Percentiles rank a stretch among this genome's conserved stretches.
Conservation (phyloP, 805 yeast genomes). For the Candida succiphila region DNA sequence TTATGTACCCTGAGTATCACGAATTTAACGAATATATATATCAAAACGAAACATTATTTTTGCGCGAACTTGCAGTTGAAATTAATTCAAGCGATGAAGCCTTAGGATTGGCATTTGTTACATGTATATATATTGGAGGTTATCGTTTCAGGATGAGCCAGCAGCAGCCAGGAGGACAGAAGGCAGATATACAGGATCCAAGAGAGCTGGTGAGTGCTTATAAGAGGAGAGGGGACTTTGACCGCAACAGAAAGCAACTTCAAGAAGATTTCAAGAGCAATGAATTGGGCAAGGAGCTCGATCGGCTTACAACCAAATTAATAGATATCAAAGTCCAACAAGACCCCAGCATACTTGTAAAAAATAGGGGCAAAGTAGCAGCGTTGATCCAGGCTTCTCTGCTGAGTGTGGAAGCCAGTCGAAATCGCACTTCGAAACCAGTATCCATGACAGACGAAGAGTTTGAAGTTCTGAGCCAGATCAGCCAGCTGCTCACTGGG, state of each 20-base stretch:
- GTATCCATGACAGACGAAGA: conserved; percentile 6
- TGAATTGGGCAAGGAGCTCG: conserved; percentile 29
- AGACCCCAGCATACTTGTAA: conserved; percentile 35
- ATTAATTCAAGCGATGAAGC: too few relatives aligned
- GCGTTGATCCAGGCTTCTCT: conserved; percentile 45
- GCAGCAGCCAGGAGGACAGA: too few relatives aligned
- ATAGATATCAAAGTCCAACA: conserved; percentile 35
- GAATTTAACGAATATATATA: too few relatives aligned
- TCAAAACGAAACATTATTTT: too few relatives aligned
- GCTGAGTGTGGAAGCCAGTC: conserved; percentile 11
- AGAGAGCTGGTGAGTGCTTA: conserved; percentile 29
- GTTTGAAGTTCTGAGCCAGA: conserved; percentile 8
- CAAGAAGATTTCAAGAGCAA: conserved; percentile 32
- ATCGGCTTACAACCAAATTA: conserved; percentile 28
- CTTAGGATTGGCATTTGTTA: too few relatives aligned
- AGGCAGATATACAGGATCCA: conserved; percentile 28
- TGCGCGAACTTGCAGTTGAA: too few relatives aligned
- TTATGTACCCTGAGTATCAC: conserved; percentile 10
- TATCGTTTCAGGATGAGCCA: too few relatives aligned
- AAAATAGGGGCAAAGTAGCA: conserved; percentile 40
- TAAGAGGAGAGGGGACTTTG: conserved; percentile 41
- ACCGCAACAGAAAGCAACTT: conserved; percentile 30
- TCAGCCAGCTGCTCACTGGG: conserved; percentile 8
- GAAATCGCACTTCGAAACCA: background rate
- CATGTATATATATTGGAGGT: too few relatives aligned